Percentiles rank a stretch among this genome's conserved stretches.
phyloP scores from a whole-genome alignment of 352 stramenopile species.

The Phytophthora rubi region DNA sequence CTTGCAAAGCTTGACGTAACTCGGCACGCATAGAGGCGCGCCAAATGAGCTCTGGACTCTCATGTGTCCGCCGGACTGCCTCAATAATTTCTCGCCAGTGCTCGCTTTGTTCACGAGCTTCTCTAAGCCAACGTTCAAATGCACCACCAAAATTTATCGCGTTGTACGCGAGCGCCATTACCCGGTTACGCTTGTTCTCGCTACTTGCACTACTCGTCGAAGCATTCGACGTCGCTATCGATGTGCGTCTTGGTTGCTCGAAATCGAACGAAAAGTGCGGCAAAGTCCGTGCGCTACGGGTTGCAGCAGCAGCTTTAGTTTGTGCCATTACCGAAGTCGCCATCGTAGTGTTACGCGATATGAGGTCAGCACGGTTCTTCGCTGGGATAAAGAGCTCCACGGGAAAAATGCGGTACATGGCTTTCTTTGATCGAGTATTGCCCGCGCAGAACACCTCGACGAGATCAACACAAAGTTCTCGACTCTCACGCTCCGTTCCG shows the following conservation, averaged over 20 bases:
- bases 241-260: constrained; percentile 41
- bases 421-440: constrained; percentile 79
- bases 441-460: constrained; percentile 86
- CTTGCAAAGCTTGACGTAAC: constrained; percentile 54
- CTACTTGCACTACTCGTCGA: constrained; percentile 36
- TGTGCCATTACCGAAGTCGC: constrained; percentile 40
- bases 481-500: no score
- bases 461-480: constrained; percentile 69
- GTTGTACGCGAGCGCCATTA: constrained; percentile 43
- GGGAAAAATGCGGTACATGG: constrained; percentile 80
- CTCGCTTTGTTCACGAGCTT: constrained; percentile 74
- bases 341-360: constrained; percentile 65
- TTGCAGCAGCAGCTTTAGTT: constrained; percentile 14
- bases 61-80: constrained; percentile 58
- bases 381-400: constrained; percentile 82
- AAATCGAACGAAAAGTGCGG: constrained; percentile 77
- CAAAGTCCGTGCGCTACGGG: constrained; percentile 54
- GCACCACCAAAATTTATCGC: constrained; percentile 47
- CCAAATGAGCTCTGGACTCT: constrained; percentile 80
- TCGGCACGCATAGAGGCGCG: constrained; percentile 67
- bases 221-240: constrained; percentile 26
- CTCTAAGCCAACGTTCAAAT: constrained; percentile 69
- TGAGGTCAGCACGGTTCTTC: constrained; percentile 57
- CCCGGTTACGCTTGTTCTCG: constrained; percentile 53
- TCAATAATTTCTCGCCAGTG: constrained; percentile 79